A percentile compares a stretch with the other conserved stretches of the same genome.
phyloP scores from a whole-genome alignment of 2,329 filamentous ascomycete genomes.

The Exophiala viscosa region DNA sequence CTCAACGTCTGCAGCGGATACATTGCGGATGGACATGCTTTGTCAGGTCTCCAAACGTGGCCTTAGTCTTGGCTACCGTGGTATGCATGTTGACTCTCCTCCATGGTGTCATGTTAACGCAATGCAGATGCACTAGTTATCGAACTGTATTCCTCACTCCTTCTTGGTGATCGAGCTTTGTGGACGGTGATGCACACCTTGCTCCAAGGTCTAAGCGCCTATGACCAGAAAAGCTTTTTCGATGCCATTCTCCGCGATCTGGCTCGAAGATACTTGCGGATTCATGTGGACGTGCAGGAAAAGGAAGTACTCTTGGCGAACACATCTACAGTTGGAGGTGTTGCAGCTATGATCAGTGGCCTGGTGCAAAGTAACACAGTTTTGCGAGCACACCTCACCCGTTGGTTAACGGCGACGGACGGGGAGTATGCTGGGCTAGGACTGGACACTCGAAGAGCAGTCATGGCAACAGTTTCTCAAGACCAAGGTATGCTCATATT shows the following conservation, averaged over 20 bases:
- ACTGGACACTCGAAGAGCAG: conserved; percentile 64
- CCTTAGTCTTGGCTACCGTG: conserved; percentile 68
- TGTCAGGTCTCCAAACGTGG: conserved; percentile 54
- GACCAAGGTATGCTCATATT: conserved; percentile 42
- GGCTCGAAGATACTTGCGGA: conserved; percentile 39
- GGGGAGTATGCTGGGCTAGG: conserved; percentile 63
- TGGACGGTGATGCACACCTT: conserved; percentile 36
- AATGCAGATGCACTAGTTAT: conserved; percentile 38
- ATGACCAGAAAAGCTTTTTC: conserved; percentile 47
- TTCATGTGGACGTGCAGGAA: conserved; percentile 19
- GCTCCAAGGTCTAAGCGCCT: conserved; percentile 42
- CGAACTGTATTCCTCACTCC: conserved; percentile 38
- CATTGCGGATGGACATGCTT: conserved; percentile 33
- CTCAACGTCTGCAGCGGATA: conserved; percentile 27
- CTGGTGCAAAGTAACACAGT: conserved; percentile 49
- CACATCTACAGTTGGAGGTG: conserved; percentile 50
- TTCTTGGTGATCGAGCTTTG: conserved; percentile 33
- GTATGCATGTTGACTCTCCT: conserved; percentile 40
- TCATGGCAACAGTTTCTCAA: conserved; percentile 56
- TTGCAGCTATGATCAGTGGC: conserved; percentile 54
- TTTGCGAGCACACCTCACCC: conserved; percentile 54
- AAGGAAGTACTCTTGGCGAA: conserved; percentile 6
- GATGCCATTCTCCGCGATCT: conserved; percentile 45
- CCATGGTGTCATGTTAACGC: conserved; percentile 16
- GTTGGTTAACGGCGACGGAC: conserved; percentile 63